Percentiles rank a stretch among this genome's conserved stretches.
phyloP scores from a whole-genome alignment of 2,329 filamentous ascomycete species.

The Hymenoscyphus infarciens region DNA sequence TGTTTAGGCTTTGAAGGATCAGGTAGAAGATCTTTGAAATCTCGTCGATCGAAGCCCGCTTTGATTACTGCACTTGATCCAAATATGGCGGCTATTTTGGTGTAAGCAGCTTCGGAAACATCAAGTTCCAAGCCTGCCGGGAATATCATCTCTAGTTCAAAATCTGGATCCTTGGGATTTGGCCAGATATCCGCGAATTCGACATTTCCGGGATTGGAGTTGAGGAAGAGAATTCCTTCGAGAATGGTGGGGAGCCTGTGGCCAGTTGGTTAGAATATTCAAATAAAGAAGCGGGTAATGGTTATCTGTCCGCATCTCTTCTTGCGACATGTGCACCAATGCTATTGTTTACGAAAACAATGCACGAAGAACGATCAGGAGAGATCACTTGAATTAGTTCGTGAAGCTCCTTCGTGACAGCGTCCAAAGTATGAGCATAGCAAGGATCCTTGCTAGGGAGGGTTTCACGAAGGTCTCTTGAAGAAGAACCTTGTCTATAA shows the following conservation, averaged over 20 bases:
- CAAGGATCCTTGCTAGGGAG: neutral
- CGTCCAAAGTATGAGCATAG: neutral
- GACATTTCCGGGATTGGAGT: neutral
- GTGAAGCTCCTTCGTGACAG: neutral
- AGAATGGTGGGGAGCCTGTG: neutral
- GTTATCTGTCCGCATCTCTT: neutral
- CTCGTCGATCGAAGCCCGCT: constrained; percentile 3
- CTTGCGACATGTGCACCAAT: neutral
- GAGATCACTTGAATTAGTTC: neutral
- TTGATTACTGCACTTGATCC: neutral
- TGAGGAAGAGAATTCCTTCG: neutral
- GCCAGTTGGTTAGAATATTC: neutral
- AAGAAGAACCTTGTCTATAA: neutral
- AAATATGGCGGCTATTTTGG: neutral
- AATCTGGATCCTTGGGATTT: neutral
- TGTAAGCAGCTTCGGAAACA: neutral
- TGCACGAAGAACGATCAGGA: neutral
- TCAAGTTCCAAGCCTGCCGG: too few relatives aligned
- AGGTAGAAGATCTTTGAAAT: constrained; percentile 3
- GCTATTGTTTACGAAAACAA: neutral
- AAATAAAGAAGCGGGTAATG: neutral
- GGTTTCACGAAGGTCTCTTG: neutral
- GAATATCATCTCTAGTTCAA: neutral
- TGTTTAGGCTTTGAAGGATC: neutral
- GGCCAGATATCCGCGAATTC: neutral